These are phyloP conservation scores for Raffaelea arxii DNA, from an alignment of 2,329 filamentous ascomycete genomes.

Conservation along the genomic window DNA sequence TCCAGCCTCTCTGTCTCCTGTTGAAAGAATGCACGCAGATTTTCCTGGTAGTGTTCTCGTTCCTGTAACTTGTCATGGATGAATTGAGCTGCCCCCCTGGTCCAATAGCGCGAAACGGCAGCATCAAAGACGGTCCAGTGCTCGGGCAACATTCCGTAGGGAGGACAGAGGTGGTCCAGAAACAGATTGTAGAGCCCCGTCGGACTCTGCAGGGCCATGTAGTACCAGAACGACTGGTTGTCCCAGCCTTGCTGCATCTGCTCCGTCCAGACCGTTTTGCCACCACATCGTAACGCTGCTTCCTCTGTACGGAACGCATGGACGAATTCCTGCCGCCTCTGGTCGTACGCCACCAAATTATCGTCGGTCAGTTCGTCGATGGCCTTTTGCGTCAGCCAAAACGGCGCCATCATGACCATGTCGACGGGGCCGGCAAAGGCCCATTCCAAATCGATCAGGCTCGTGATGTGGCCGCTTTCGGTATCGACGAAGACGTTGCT, in stretches of 20 bases:
- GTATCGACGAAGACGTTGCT: slow-evolving; percentile 22
- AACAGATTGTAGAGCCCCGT: not conserved
- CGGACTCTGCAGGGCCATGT: not conserved
- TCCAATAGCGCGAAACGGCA: not conserved
- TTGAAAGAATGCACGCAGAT: not conserved
- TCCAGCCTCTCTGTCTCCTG: not conserved
- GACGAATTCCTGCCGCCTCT: not conserved
- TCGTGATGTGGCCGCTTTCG: slow-evolving; percentile 19
- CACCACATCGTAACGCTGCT: not conserved
- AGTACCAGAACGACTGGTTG: not conserved
- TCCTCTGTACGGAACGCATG: not conserved
- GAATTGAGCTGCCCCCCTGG: not conserved
- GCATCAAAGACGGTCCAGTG: not conserved
- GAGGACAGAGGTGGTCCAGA: not conserved
- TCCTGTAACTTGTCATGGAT: not conserved
- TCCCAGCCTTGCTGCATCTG: not conserved
- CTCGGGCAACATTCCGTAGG: not conserved
- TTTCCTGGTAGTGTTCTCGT: not conserved
- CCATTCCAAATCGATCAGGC: slow-evolving; percentile 21
- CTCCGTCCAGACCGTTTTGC: not conserved
- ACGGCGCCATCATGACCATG: not conserved
- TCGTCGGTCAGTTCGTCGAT: not conserved
- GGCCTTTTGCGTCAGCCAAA: not conserved
- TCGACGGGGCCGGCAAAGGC: not conserved
- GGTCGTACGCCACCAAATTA: not conserved